Evolutionary conservation across 2,329 filamentous ascomycete species (phyloP), one percentile per base, ranked within the genome.

Genomic region (Talaromyces sp.): DNA sequence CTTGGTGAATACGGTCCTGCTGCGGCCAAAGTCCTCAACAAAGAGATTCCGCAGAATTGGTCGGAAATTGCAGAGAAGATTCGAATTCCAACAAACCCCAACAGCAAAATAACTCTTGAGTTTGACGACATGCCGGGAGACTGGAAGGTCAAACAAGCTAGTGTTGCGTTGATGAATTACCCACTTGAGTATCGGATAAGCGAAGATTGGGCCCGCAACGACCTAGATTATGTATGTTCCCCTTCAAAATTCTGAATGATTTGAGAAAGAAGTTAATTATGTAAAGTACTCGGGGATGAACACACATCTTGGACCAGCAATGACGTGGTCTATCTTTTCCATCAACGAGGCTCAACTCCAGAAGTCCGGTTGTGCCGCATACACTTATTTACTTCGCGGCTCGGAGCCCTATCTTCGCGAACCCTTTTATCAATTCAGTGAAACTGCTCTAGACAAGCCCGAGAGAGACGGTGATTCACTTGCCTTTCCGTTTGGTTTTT

Each of bases 301-400:
- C 53, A 85, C 87, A 68, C 75, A 79, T 2, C 79, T 86, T 61
- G 85, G 85, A 0, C 85, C 85, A 1, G 85, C 81, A 6, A 88
- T 88, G 85, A 88, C 85, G 2, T 88, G 85, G 67, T 81, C 81
- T 11, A 80, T 85, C 4, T 87, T 86, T 69, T 81, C 81, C 58
- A 81, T 87, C 55, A 81, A 83, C 29, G 83, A 85, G 17, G 85
- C 85, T 60, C 77, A 81, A 46, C 74, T 86, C 4, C 83, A 82
- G 8, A 80, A 80, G 9, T 83, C 82, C 3, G 85, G 85, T 3
- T 87, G 85, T 68, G 81, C 84, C 2, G 79, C 81, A 7, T 86
- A 83, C 67, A 87, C 85, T 0, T 88, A 88, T 68, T 78, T 83
- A 19, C 72, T 85, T 3, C 83, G 83, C 63, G 81, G 81, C 1